phyloP scores from a whole-genome alignment of 2,329 filamentous ascomycete species.

The Aspergillus spinulosporus region DNA sequence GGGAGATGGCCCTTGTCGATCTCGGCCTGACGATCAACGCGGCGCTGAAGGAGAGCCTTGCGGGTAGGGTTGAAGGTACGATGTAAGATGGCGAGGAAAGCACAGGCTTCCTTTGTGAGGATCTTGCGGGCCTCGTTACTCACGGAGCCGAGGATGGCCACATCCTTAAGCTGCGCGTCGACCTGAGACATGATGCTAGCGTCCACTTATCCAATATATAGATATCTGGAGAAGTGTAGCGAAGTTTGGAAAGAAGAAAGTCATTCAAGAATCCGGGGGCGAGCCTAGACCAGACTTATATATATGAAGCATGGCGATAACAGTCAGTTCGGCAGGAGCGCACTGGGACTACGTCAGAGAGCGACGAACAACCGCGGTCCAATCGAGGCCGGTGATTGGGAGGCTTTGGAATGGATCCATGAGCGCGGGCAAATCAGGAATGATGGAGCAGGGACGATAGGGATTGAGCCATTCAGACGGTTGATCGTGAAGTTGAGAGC shows the following conservation, averaged over 20 bases:
- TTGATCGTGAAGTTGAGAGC: background rate
- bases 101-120: slow-evolving; percentile 82
- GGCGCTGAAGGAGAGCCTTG: slow-evolving; percentile 84
- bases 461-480: slow-evolving; percentile 13
- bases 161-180: slow-evolving; percentile 80
- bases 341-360: slow-evolving; percentile 11
- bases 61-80: slow-evolving; percentile 89
- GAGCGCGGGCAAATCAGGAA: slow-evolving; percentile 10
- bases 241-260: slow-evolving; percentile 3
- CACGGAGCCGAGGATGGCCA: slow-evolving; percentile 78
- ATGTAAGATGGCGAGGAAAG: slow-evolving; percentile 92
- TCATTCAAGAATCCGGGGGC: slow-evolving; percentile 2
- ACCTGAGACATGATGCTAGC: slow-evolving; percentile 61
- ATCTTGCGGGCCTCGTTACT: slow-evolving; percentile 83
- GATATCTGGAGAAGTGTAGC: background rate
- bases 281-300: slow-evolving; percentile 16
- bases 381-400: slow-evolving; percentile 15
- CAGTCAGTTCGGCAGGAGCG: slow-evolving; percentile 12
- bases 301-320: slow-evolving; percentile 13
- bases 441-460: slow-evolving; percentile 14
- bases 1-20: slow-evolving; percentile 85
- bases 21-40: slow-evolving; percentile 83
- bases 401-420: slow-evolving; percentile 4
- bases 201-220: slow-evolving; percentile 2
- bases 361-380: slow-evolving; percentile 26